phyloP scores from a whole-genome alignment of 768 basidiomycete genomes.

The Macrolepiota fuliginosa region DNA sequence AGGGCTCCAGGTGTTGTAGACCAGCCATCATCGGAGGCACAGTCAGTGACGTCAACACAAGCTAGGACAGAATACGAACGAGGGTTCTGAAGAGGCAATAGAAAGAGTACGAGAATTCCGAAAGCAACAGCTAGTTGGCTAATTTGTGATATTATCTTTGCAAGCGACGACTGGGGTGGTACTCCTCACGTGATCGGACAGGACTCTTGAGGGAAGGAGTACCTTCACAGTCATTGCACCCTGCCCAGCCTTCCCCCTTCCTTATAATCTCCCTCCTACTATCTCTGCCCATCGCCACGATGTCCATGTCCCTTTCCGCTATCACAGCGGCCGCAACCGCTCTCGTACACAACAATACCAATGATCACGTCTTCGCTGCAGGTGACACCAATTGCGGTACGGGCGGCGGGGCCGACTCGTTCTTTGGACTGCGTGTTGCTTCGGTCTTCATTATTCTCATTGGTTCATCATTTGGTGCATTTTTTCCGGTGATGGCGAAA shows the following conservation, averaged over 20 bases:
- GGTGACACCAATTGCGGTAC: conserved; percentile 39
- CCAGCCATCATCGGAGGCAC: conserved; percentile 9
- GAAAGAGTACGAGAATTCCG: not conserved
- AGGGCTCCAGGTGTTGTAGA: conserved; percentile 3
- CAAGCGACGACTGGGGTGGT: conserved; percentile 26
- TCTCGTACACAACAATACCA: not conserved
- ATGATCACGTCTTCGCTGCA: not conserved
- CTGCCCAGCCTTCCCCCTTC: conserved; percentile 11
- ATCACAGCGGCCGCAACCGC: conserved; percentile 2
- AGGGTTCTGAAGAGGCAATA: not conserved
- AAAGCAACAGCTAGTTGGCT: not conserved
- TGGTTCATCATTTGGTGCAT: conserved; percentile 56
- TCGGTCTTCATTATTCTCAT: conserved; percentile 73
- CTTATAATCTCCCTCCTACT: conserved; percentile 15
- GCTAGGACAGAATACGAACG: conserved; percentile 2
- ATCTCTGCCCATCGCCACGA: conserved; percentile 4
- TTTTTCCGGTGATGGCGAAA: conserved; percentile 69
- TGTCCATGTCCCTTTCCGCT: conserved; percentile 15
- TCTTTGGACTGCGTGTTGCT: conserved; percentile 58
- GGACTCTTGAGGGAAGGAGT: conserved; percentile 18
- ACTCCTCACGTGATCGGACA: conserved; percentile 18
- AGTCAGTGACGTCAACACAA: conserved; percentile 7
- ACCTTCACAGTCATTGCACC: conserved; percentile 30
- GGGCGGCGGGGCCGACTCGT: conserved; percentile 48
- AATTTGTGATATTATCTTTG: not conserved